These are phyloP conservation scores for Casuarina glauca DNA, from an alignment of 306 rosid species.

Conservation along the genomic window DNA sequence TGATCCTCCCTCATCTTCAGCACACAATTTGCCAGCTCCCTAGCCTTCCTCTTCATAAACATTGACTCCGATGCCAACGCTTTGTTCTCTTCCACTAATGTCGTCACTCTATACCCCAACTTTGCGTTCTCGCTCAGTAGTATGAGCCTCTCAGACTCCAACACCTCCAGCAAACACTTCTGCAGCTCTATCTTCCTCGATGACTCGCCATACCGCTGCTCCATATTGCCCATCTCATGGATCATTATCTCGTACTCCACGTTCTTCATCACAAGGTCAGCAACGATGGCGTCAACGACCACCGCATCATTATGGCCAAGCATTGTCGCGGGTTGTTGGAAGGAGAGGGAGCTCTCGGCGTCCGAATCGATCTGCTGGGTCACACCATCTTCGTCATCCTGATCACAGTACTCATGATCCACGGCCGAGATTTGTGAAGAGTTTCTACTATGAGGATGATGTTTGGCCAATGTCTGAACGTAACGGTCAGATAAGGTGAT, in stretches of 20 bases:
- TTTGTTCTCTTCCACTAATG: conserved; percentile 74
- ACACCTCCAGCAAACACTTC: conserved; percentile 81
- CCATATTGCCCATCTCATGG: conserved; percentile 56
- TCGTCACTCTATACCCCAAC: conserved; percentile 53
- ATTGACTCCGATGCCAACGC: conserved; percentile 66
- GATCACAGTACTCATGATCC: conserved; percentile 48
- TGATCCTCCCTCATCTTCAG: conserved; percentile 83
- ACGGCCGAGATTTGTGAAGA: conserved; percentile 57
- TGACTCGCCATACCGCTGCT: conserved; percentile 54
- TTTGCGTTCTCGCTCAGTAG: conserved; percentile 80
- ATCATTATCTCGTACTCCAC: conserved; percentile 59
- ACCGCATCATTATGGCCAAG: background rate
- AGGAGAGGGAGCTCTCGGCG: conserved; percentile 75
- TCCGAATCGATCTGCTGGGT: conserved; percentile 64
- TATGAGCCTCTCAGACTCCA: conserved; percentile 91
- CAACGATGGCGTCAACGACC: conserved; percentile 44
- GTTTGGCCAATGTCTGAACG: conserved; percentile 60
- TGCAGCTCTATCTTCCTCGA: conserved; percentile 77
- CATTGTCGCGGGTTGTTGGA: conserved; percentile 40
- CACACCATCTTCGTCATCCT: conserved; percentile 43
- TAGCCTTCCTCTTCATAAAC: conserved; percentile 65
- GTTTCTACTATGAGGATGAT: conserved; percentile 41
- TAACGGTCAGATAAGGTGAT: conserved; percentile 79
- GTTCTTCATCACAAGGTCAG: conserved; percentile 76
- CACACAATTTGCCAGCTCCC: conserved; percentile 80